Conservation (phyloP, 345 rosid genomes). For the Passiflora organensis region DNA sequence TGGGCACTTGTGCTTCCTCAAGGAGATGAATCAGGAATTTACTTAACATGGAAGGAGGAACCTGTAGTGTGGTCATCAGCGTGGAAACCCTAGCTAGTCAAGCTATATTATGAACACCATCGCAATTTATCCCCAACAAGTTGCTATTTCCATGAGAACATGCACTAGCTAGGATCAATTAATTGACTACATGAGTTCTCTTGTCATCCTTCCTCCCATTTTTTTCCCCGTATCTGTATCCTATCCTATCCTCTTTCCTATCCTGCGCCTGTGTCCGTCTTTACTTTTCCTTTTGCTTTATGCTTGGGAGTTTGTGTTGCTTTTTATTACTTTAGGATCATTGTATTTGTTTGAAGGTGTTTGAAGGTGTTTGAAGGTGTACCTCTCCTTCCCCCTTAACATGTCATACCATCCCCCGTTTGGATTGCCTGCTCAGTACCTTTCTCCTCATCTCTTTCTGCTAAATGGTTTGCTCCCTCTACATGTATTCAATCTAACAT, state of each 20-base stretch:
- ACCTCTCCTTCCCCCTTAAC: conserved; percentile 25
- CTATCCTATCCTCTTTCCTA: too few relatives aligned
- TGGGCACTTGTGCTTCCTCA: conserved; percentile 47
- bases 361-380: conserved; percentile 27
- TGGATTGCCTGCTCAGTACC: conserved; percentile 26
- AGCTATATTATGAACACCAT: not conserved
- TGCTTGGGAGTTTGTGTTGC: conserved; percentile 57
- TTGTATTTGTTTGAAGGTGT: conserved; percentile 52
- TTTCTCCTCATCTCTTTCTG: conserved; percentile 11
- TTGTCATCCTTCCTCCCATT: not conserved
- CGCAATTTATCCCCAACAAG: not conserved
- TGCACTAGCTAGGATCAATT: too few relatives aligned
- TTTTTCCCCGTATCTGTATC: conserved; percentile 17
- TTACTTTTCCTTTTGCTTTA: conserved; percentile 17
- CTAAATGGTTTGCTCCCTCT: too few relatives aligned
- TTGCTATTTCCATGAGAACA: not conserved
- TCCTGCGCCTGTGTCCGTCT: not conserved
- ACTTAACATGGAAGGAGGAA: conserved; percentile 69
- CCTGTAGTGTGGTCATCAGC: conserved; percentile 69
- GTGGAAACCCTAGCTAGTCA: conserved; percentile 55
- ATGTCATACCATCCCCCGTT: conserved; percentile 15
- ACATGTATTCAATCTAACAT: too few relatives aligned
- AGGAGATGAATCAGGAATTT: conserved; percentile 37
- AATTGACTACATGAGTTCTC: too few relatives aligned
- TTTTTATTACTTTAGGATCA: conserved; percentile 15